These are phyloP conservation scores for Backusella luteola DNA, from an alignment of 192 early-diverging fungal genomes.

Conservation along the genomic window DNA sequence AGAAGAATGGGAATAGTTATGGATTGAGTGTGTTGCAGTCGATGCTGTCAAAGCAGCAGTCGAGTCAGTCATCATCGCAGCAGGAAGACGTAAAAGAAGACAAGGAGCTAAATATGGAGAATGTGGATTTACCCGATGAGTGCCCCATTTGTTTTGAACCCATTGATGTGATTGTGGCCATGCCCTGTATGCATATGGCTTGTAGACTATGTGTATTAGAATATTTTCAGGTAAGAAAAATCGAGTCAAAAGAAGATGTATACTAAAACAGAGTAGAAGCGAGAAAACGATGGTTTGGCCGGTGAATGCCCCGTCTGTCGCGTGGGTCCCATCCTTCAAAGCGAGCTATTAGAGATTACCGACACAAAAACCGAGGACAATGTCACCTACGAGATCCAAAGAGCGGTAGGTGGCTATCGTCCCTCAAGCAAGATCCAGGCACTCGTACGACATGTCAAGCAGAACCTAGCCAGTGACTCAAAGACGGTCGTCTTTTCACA, in stretches of 20 bases:
- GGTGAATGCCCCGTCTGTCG: conserved; percentile 59
- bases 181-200: conserved; percentile 58
- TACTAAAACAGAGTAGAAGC: conserved; percentile 23
- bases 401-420: conserved; percentile 21
- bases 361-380: background rate
- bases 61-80: background rate
- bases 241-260: background rate
- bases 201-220: conserved; percentile 54
- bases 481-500: conserved; percentile 96
- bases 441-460: conserved; percentile 38
- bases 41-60: background rate
- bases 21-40: background rate
- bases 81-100: background rate
- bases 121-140: conserved; percentile 26
- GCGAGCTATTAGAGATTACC: conserved; percentile 41
- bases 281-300: conserved; percentile 40
- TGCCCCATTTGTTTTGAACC: conserved; percentile 59
- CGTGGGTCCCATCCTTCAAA: conserved; percentile 44
- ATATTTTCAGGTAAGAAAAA: conserved; percentile 43
- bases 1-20: background rate
- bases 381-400: conserved; percentile 18
- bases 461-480: conserved; percentile 10
- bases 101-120: background rate
- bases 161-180: conserved; percentile 42
- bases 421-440: conserved; percentile 51